These are phyloP conservation scores for Fusarium mexicanum DNA, from an alignment of 2,329 filamentous ascomycete species.

Conservation along the genomic window DNA sequence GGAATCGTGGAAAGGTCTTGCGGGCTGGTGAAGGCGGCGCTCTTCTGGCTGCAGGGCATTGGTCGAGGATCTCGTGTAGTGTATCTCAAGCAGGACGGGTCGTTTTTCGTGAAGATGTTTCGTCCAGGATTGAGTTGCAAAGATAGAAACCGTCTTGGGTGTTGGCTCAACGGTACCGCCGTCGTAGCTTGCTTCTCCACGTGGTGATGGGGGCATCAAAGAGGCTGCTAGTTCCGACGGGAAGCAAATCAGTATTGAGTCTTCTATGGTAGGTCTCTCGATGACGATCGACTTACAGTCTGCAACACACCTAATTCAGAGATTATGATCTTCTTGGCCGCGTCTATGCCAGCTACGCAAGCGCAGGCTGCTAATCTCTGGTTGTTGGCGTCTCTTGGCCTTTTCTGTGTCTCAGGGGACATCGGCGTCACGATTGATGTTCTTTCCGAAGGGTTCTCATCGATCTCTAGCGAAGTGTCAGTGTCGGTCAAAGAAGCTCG, in stretches of 20 bases:
- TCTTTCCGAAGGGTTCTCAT: not conserved
- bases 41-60: too few relatives aligned
- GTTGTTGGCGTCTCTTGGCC: conserved; percentile 48
- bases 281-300: too few relatives aligned
- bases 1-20: not conserved
- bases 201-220: too few relatives aligned
- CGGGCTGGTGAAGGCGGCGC: not conserved
- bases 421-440: conserved; percentile 49
- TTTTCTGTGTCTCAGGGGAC: conserved; percentile 37
- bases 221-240: too few relatives aligned
- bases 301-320: rapidly evolving
- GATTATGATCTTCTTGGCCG: too few relatives aligned
- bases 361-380: conserved; percentile 52
- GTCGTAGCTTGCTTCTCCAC: too few relatives aligned
- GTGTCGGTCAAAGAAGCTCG: not conserved
- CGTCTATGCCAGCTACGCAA: conserved; percentile 45
- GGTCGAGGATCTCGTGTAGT: too few relatives aligned
- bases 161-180: too few relatives aligned
- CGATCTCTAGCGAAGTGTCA: rapidly evolving
- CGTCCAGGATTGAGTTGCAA: rapidly evolving
- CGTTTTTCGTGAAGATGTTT: rapidly evolving
- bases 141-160: not conserved
- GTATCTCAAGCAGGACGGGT: not conserved
- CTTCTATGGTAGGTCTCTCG: too few relatives aligned
- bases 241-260: too few relatives aligned